Evolutionary conservation across 1,139 yeast genomes (phyloP), one percentile per base, ranked within the genome.

Genomic region (Saccharomyces hybrid): DNA sequence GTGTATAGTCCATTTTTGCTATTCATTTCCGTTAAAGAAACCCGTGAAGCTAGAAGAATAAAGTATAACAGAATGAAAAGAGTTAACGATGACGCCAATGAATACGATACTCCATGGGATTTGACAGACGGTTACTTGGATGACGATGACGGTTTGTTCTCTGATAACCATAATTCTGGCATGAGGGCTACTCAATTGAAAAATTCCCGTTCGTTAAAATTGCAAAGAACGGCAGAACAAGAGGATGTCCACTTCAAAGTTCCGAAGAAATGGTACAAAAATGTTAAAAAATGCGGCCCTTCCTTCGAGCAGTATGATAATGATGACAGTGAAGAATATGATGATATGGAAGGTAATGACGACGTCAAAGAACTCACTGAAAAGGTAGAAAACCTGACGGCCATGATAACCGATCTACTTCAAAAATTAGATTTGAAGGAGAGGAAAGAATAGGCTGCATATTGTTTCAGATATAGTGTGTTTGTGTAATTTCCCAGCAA

Each of bases 21-120:
- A 1, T 74, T 82, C 55, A 82, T 85, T 56, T 82, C 95, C 0
- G 60, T 79, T 26, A 81, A 78, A 60, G 96, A 89, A 67, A 75
- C 84, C 16, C 73, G 79, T 38, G 78, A 75, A 48, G 95, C 96
- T 2, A 78, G 82, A 61, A 75, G 95, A 62, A 83, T 88, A 41
- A 78, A 76, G 54, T 88, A 86, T 70, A 89, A 89, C 69, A 77
- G 96, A 59, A 73, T 77, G 60, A 79, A 78, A 61, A 83, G 85
- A 1, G 70, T 81, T 20, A 74, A 86, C 0, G 96, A 88, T 67
- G 97, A 89, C 70, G 89, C 91, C 27, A 88, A 88, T 67, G 95
- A 87, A 64, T 66, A 75, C 41, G 89, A 89, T 63, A 78, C 84
- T 20, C 91, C 86, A 65, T 88, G 96, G 95, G 88, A 86, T 61